Conservation (phyloP, 2,329 filamentous ascomycete genomes). For the Xylaria sp. region DNA sequence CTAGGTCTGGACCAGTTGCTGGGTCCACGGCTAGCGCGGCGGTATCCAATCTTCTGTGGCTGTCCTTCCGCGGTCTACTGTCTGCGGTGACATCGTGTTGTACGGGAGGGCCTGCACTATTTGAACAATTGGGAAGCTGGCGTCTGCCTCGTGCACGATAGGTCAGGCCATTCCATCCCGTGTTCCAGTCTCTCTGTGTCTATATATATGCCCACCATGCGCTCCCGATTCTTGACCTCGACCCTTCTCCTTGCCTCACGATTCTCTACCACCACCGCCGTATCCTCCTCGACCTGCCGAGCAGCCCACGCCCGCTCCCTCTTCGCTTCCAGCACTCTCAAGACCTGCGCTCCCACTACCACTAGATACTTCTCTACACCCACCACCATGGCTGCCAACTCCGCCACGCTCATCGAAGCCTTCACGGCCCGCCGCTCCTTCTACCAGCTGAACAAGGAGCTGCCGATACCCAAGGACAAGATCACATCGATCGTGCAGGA, state of each 20-base stretch:
- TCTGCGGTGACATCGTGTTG: background rate
- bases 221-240: slow-evolving; percentile 43
- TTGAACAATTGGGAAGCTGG: background rate
- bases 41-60: background rate
- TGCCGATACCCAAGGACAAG: slow-evolving; percentile 65
- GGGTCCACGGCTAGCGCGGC: background rate
- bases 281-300: slow-evolving; percentile 34
- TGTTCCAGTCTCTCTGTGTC: slow-evolving; percentile 18
- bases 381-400: slow-evolving; percentile 55
- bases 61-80: background rate
- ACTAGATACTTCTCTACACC: slow-evolving; percentile 44
- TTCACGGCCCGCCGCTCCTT: slow-evolving; percentile 74
- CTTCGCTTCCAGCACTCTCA: slow-evolving; percentile 19
- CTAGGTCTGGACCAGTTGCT: background rate
- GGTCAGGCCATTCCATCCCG: background rate
- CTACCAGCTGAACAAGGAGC: slow-evolving; percentile 74
- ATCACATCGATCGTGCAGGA: slow-evolving; percentile 73
- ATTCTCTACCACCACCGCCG: slow-evolving; percentile 27
- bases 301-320: slow-evolving; percentile 17
- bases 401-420: slow-evolving; percentile 66
- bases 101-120: background rate
- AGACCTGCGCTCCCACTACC: slow-evolving; percentile 32
- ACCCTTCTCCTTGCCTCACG: slow-evolving; percentile 42
- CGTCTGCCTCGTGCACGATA: background rate
- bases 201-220: slow-evolving; percentile 45